These are phyloP conservation scores for Cystoisospora suis DNA, from an alignment of 169 alveolate species.

Conservation along the genomic window DNA sequence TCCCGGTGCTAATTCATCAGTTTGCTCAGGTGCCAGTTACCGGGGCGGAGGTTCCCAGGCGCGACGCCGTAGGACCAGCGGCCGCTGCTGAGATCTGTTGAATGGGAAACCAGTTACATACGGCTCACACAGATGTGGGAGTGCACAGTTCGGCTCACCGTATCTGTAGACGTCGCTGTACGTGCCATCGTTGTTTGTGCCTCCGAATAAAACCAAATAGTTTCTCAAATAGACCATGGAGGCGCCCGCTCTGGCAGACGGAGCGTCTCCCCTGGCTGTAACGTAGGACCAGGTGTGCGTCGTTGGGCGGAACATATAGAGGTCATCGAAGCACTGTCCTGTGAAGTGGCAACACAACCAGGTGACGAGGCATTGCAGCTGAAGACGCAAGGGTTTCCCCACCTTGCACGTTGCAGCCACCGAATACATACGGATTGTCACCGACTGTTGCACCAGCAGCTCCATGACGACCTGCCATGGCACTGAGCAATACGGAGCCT, in stretches of 20 bases:
- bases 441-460: slow-evolving; percentile 43
- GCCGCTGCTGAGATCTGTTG: slow-evolving; percentile 16
- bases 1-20: neutral
- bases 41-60: slow-evolving; percentile 56
- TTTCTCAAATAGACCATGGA: slow-evolving; percentile 39
- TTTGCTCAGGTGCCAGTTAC: neutral
- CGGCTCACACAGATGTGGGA: neutral
- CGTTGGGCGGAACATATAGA: slow-evolving; percentile 54
- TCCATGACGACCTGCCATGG: slow-evolving; percentile 57
- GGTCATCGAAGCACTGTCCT: slow-evolving; percentile 58
- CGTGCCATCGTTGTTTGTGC: slow-evolving; percentile 63
- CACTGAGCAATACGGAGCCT: neutral
- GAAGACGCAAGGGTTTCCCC: too few relatives aligned
- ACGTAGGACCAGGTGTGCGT: slow-evolving; percentile 55
- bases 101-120: neutral
- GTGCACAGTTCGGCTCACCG: slow-evolving; percentile 38
- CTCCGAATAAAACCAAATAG: slow-evolving; percentile 64
- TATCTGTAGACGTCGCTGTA: slow-evolving; percentile 63
- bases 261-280: slow-evolving; percentile 59
- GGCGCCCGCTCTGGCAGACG: slow-evolving; percentile 66
- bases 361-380: too few relatives aligned
- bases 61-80: slow-evolving; percentile 54
- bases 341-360: neutral
- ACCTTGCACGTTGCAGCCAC: slow-evolving; percentile 64
- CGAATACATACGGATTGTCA: slow-evolving; percentile 56